These are phyloP conservation scores for Pochonia chlamydosporia DNA, from an alignment of 2,329 filamentous ascomycete genomes.

Conservation along the genomic window DNA sequence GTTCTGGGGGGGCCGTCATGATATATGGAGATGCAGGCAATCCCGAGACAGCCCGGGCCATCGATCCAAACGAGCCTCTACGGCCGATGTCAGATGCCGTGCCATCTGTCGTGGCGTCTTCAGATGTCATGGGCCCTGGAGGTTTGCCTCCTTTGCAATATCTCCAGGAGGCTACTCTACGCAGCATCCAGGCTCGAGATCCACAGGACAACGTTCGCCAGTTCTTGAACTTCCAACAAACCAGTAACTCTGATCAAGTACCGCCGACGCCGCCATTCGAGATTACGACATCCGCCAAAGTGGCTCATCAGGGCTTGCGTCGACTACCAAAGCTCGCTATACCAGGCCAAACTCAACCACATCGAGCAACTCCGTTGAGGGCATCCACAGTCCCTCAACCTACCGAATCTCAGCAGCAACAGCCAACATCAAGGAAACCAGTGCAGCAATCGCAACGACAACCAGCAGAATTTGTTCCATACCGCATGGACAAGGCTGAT, in stretches of 20 bases:
- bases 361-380: constrained; percentile 20
- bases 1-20: constrained; percentile 61
- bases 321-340: constrained; percentile 59
- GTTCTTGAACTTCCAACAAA: constrained; percentile 79
- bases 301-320: constrained; percentile 50
- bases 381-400: constrained; percentile 22
- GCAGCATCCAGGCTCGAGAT: constrained; percentile 64
- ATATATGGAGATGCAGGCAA: constrained; percentile 77
- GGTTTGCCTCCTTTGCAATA: constrained; percentile 57
- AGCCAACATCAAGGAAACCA: constrained; percentile 18
- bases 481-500: constrained; percentile 46
- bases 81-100: constrained; percentile 70
- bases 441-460: constrained; percentile 13
- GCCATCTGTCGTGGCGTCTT: constrained; percentile 84
- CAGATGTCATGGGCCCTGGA: constrained; percentile 76
- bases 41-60: constrained; percentile 54
- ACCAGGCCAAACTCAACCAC: constrained; percentile 32
- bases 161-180: constrained; percentile 69
- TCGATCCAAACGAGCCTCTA: constrained; percentile 49
- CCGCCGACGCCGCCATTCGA: constrained; percentile 66
- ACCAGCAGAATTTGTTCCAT: constrained; percentile 36
- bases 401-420: constrained; percentile 17
- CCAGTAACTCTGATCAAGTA: constrained; percentile 47
- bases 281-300: constrained; percentile 42
- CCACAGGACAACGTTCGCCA: constrained; percentile 91